Evolutionary conservation across 176 grass and related monocot genomes (phyloP).

Genomic region (Leersia perrieri): DNA sequence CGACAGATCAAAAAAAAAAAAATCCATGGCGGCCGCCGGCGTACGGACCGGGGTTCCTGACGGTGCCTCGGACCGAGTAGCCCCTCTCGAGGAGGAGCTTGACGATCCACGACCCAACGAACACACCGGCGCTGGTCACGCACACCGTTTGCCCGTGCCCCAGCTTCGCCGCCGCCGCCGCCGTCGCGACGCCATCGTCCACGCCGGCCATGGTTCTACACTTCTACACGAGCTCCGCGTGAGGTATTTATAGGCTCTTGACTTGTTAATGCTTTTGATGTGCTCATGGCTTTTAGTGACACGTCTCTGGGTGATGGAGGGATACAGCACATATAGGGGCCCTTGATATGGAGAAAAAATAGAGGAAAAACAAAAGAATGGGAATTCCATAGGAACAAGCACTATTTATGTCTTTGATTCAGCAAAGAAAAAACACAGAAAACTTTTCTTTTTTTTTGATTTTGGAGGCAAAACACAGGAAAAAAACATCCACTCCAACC

Average conservation of each 20-base stretch:
- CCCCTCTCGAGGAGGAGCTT: constrained; percentile 62
- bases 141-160: constrained; percentile 54
- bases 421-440: too few relatives aligned
- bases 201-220: neutral
- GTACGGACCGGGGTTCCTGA: constrained; percentile 54
- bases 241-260: neutral
- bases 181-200: neutral
- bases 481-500: too few relatives aligned
- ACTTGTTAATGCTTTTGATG: neutral
- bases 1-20: too few relatives aligned
- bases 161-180: neutral
- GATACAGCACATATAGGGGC: too few relatives aligned
- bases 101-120: constrained; percentile 69
- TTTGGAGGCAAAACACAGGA: too few relatives aligned
- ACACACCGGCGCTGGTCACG: constrained; percentile 73
- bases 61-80: constrained; percentile 58
- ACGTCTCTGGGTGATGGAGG: too few relatives aligned
- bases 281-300: neutral
- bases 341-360: too few relatives aligned
- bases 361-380: too few relatives aligned
- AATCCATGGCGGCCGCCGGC: neutral
- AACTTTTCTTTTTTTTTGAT: too few relatives aligned
- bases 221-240: neutral
- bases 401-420: too few relatives aligned
- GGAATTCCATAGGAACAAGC: too few relatives aligned